Evolutionary conservation across 352 stramenopile genomes (phyloP).

Genomic region (Globisporangium cylindrosporum): DNA sequence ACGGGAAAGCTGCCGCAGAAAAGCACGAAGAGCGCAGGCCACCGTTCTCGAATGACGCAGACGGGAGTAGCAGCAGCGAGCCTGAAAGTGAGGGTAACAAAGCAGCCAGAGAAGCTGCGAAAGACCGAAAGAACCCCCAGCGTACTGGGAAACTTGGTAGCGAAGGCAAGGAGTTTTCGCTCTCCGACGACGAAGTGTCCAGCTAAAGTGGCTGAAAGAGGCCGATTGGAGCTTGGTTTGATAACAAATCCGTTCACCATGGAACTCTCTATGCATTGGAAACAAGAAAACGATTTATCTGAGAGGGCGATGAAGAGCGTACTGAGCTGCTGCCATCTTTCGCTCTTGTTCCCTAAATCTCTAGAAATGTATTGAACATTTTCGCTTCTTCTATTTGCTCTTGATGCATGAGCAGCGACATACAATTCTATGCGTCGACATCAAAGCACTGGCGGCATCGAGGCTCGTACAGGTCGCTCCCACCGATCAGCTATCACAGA

Average conservation of each 20-base stretch:
- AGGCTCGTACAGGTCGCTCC: constrained; percentile 75
- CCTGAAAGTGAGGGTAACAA: neutral
- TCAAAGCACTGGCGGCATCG: constrained; percentile 78
- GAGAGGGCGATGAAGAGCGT: neutral
- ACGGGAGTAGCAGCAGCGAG: neutral
- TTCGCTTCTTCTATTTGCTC: neutral
- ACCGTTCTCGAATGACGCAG: neutral
- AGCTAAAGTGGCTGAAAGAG: neutral
- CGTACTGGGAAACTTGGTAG: neutral
- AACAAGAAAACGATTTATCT: neutral
- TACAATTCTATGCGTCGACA: constrained; percentile 6
- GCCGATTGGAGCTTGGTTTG: neutral
- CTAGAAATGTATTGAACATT: neutral
- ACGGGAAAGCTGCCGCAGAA: neutral
- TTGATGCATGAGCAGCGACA: neutral
- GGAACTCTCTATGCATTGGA: neutral
- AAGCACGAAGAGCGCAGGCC: neutral
- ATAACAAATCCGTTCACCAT: neutral
- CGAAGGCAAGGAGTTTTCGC: constrained; percentile 3
- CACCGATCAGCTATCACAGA: constrained; percentile 60
- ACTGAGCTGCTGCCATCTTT: neutral
- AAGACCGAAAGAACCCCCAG: neutral
- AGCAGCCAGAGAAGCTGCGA: neutral
- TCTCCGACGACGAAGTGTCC: constrained; percentile 13
- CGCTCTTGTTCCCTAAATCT: neutral